Evolutionary conservation across 108 stramenopile species (phyloP).

Genomic region (Discostella stelligeroides): DNA sequence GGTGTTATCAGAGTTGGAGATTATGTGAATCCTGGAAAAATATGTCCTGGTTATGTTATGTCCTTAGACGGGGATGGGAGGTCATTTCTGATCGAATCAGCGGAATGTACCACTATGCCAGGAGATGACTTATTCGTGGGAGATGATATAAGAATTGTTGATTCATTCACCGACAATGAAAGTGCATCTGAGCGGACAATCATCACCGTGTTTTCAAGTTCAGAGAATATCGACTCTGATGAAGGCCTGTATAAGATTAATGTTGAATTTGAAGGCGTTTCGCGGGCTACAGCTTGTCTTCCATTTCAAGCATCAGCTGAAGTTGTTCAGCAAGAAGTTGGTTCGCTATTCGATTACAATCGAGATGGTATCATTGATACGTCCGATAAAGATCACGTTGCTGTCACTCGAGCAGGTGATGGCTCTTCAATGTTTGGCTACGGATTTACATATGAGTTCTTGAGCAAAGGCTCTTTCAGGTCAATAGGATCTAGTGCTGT

Average conservation of each 20-base stretch:
- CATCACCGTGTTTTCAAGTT: constrained; percentile 37
- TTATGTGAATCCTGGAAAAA: constrained; percentile 37
- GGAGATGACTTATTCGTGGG: constrained; percentile 32
- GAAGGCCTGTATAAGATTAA: constrained; percentile 48
- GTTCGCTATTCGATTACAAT: constrained; percentile 64
- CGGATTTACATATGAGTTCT: constrained; percentile 67
- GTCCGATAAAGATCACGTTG: constrained; percentile 56
- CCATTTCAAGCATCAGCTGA: constrained; percentile 52
- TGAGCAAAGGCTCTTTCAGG: constrained; percentile 31
- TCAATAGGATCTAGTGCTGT: constrained; percentile 52
- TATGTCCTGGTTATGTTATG: constrained; percentile 33
- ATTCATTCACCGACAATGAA: constrained; percentile 29
- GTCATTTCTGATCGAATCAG: constrained; percentile 29
- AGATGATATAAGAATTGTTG: constrained; percentile 39
- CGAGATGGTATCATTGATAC: constrained; percentile 56
- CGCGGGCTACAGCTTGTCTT: constrained; percentile 49
- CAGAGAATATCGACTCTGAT: constrained; percentile 18
- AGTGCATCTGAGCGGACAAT: constrained; percentile 40
- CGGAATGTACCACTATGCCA: constrained; percentile 21
- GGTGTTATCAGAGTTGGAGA: constrained; percentile 41
- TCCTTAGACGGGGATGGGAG: constrained; percentile 40
- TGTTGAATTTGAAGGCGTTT: constrained; percentile 35
- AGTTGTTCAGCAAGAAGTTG: constrained; percentile 58
- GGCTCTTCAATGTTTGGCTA: constrained; percentile 60
- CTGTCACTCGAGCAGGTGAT: constrained; percentile 63